Evolutionary conservation across 176 grass and related monocot species (phyloP).

Genomic region (Avena eriantha): DNA sequence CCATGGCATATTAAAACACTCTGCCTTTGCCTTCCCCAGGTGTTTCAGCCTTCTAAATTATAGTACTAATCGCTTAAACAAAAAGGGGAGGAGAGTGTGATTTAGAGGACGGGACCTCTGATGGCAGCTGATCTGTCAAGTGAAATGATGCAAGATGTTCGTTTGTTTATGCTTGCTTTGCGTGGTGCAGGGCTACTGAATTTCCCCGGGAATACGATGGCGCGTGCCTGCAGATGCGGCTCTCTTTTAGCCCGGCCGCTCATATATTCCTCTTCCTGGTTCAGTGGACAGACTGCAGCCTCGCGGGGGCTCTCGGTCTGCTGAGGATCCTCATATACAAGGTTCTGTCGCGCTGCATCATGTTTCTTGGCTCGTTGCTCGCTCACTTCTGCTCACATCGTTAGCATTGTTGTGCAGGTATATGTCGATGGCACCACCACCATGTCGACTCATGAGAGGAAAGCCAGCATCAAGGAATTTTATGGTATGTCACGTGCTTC

Average conservation of each 20-base stretch:
- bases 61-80: neutral
- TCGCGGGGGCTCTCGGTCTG: conserved; percentile 72
- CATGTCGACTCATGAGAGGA: conserved; percentile 88
- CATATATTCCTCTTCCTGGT: conserved; percentile 86
- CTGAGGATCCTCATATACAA: conserved; percentile 88
- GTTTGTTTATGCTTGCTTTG: neutral
- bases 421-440: conserved; percentile 88
- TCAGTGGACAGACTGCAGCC: conserved; percentile 81
- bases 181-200: conserved; percentile 68
- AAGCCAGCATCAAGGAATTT: conserved; percentile 88
- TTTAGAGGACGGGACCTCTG: neutral
- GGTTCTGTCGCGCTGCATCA: conserved; percentile 33
- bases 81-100: conserved; percentile 2
- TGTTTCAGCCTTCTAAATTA: conserved; percentile 39
- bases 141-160: conserved; percentile 18
- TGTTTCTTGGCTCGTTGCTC: neutral
- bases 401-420: conserved; percentile 63
- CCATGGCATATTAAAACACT: conserved; percentile 36
- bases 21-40: neutral
- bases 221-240: conserved; percentile 85
- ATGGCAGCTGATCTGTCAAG: conserved; percentile 21
- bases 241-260: conserved; percentile 70
- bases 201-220: conserved; percentile 75
- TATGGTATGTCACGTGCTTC: conserved; percentile 64
- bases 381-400: conserved; percentile 11